Evolutionary conservation across 2,329 filamentous ascomycete genomes (phyloP).

Genomic region (Colletotrichum tropicicola): DNA sequence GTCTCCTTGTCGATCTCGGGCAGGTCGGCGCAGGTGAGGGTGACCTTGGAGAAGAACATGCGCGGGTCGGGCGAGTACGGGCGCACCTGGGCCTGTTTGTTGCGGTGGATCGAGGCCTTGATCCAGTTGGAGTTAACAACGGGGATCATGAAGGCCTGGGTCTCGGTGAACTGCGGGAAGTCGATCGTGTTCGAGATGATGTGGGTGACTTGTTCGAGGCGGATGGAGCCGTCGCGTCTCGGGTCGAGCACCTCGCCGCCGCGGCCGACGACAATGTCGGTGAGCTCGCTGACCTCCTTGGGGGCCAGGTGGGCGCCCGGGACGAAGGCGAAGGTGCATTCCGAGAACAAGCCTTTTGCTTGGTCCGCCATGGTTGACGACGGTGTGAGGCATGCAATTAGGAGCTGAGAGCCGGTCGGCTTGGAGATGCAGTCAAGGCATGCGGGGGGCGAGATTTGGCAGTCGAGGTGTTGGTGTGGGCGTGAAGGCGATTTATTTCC

Average conservation of each 20-base stretch:
- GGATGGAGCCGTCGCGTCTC: constrained; percentile 57
- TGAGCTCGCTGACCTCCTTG: constrained; percentile 53
- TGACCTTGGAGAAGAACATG: constrained; percentile 87
- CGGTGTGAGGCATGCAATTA: neutral
- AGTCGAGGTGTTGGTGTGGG: neutral
- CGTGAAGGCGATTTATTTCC: constrained; percentile 13
- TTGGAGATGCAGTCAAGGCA: constrained; percentile 6
- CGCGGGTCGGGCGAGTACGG: constrained; percentile 91
- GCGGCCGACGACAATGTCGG: constrained; percentile 54
- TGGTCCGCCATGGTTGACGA: constrained; percentile 32
- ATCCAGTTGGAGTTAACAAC: constrained; percentile 89
- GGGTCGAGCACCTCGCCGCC: constrained; percentile 59
- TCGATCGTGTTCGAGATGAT: constrained; percentile 80
- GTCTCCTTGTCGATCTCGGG: constrained; percentile 89
- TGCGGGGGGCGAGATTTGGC: neutral
- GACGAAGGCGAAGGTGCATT: constrained; percentile 57
- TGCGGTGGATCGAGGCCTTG: constrained; percentile 71
- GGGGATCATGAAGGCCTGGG: constrained; percentile 80
- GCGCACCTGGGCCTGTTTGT: constrained; percentile 79
- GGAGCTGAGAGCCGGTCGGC: neutral
- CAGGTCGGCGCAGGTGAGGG: constrained; percentile 84
- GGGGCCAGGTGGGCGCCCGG: constrained; percentile 50
- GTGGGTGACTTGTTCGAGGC: constrained; percentile 60
- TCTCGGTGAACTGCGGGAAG: constrained; percentile 85
- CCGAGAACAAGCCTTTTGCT: constrained; percentile 47